Conservation (phyloP, 2,329 filamentous ascomycete species). For the Penicillium sp. region DNA sequence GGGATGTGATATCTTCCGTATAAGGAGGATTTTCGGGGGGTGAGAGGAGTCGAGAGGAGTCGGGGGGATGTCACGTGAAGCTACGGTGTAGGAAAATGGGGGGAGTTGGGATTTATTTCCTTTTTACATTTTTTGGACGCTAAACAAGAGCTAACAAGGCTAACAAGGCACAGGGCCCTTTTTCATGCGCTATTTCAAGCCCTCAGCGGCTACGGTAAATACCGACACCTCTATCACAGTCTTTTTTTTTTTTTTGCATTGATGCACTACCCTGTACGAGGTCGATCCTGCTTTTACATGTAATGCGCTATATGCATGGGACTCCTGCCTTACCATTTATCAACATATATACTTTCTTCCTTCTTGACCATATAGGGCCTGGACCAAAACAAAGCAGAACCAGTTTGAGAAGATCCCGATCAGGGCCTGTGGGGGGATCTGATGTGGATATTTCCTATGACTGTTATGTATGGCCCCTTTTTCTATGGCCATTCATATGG, state of each 20-base stretch:
- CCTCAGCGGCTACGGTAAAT: slow-evolving; percentile 18
- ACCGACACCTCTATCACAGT: neutral
- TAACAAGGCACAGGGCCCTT: slow-evolving; percentile 4
- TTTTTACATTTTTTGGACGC: slow-evolving; percentile 1
- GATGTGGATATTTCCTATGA: slow-evolving; percentile 5
- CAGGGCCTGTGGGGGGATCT: slow-evolving; percentile 8
- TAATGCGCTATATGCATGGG: neutral
- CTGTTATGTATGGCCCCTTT: slow-evolving; percentile 6
- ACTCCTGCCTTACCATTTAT: neutral
- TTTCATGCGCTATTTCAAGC: slow-evolving; percentile 13
- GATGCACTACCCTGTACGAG: neutral
- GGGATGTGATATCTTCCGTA: neutral
- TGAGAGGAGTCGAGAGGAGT: slow-evolving; percentile 20
- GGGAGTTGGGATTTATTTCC: slow-evolving; percentile 4
- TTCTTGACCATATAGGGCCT: neutral
- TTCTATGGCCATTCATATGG: slow-evolving; percentile 6
- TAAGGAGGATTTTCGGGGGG: slow-evolving; percentile 4
- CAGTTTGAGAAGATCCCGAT: slow-evolving; percentile 7
- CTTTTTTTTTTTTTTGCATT: neutral
- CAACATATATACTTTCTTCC: neutral
- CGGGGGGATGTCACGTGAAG: slow-evolving; percentile 21
- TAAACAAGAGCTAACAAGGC: slow-evolving; percentile 8
- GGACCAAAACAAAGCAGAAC: neutral
- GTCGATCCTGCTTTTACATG: neutral
- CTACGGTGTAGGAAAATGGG: slow-evolving; percentile 11